Evolutionary conservation across 176 grass and related monocot species (phyloP), one percentile per base, ranked within the genome.

Genomic region (Hyparrhenia diplandra): DNA sequence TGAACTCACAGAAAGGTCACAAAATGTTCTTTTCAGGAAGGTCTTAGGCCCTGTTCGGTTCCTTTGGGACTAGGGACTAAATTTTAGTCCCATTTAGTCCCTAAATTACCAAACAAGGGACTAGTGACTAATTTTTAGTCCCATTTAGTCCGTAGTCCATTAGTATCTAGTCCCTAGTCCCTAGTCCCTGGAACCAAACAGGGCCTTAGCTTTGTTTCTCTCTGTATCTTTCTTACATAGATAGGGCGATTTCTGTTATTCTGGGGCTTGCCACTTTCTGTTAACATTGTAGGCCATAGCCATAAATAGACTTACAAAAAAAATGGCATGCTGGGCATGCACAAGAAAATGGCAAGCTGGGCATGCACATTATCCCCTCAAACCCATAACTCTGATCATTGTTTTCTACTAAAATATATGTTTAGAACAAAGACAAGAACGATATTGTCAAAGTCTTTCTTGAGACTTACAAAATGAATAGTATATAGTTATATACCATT

Each of bases 1-100:
- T 21, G 41, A 72, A 85, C 32, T 64, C 11, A 14, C 31, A 62
- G 62, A 84, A 77, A 80, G 10, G 49, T 65, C 47, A 74, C 64
- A 67, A 76, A 67, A 30, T 49, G 52, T 64, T 11, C 79, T 52
- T 41, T 52, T 35, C 51, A 49, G 37, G 41, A 49, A 17, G 30
- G 16, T 64, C 24, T 40, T 24, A 25, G n/a, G n/a, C n/a, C n/a
- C n/a, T n/a, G n/a, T n/a, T n/a, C n/a, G n/a, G n/a, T n/a, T n/a
- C n/a, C n/a, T n/a, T n/a, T n/a, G n/a, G n/a, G n/a, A n/a, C n/a
- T n/a, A n/a, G n/a, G n/a, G n/a, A n/a, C n/a, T n/a, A n/a, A n/a
- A n/a, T n/a, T n/a, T n/a, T n/a, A n/a, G n/a, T n/a, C n/a, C n/a
- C n/a, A n/a, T n/a, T n/a, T n/a, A n/a, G n/a, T n/a, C n/a, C n/a